Base-by-base conservation (phyloP, 306 rosid species). In the Lathyrus oleraceus region DNA sequence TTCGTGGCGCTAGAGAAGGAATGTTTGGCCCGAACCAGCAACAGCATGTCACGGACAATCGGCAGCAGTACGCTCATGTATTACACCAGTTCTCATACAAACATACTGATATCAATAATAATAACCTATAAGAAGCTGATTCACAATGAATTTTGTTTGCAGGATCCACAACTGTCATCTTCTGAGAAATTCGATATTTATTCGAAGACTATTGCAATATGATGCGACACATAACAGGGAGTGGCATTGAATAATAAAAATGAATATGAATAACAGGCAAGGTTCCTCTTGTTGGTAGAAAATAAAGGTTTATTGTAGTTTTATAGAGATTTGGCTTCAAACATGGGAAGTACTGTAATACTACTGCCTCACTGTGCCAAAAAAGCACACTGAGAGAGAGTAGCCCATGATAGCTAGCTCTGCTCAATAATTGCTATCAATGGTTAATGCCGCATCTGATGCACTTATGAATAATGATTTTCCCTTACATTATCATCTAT, bases 111-210 rank as follows among this genome's bases (percentile, higher is more conserved):
- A 27, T 12, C 11, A 10, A 8, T 17, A 5, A 8, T 13, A 12
- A 23, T 56, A 32, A 28, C 15, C 12, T 63, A 32, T 56, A 8
- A 21, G n/a, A 69, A 45, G n/a, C 58, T 69, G 53, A 73, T 81
- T 60, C 73, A 49, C 36, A 62, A 25, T 47, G 51, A 25, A 4
- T 23, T 16, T 56, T 66, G 60, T 44, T 62, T 79, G 84, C 81
- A 81, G 90, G 88, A 84, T 81, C 86, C 91, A 43, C 91, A 88
- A 27, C 35, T 88, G 35, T 75, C 91, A 0, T 78, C 83, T 10
- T 73, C 87, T 12, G 84, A 82, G 49, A 49, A 44, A 62, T 82
- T 88, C 69, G 83, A 82, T 20, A 67, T 88, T 73, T 78, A 83
- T 58, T 64, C 76, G 1, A 77, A 65, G 73, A 25, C 63, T 4